Conservation (phyloP, 257 asterid species). For the Ligustrum vulgare region DNA sequence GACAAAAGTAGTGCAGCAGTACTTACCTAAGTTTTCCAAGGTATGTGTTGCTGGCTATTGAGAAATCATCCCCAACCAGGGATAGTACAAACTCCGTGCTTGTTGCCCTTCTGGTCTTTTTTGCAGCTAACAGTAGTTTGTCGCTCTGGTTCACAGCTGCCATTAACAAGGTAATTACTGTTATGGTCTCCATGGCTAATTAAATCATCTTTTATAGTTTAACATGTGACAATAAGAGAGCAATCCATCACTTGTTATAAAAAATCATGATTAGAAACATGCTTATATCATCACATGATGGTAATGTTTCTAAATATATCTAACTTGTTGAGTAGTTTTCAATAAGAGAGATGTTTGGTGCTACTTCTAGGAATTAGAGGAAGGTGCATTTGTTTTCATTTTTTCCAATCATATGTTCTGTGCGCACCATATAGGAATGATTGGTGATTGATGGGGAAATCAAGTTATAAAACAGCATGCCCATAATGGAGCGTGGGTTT, state of each 20-base stretch:
- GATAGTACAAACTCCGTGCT: constrained; percentile 84
- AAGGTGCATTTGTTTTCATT: background rate
- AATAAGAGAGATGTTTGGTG: background rate
- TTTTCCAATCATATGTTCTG: background rate
- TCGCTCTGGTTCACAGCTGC: constrained; percentile 78
- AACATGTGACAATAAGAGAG: background rate
- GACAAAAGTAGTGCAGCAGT: background rate
- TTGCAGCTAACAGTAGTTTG: constrained; percentile 77
- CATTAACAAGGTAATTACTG: constrained; percentile 32
- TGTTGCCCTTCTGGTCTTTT: constrained; percentile 73
- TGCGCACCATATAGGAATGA: background rate
- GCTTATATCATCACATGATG: background rate
- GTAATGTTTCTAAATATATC: background rate
- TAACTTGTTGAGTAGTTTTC: background rate
- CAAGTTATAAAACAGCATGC: background rate
- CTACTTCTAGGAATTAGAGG: background rate
- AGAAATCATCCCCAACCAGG: constrained; percentile 79
- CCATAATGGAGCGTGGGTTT: background rate
- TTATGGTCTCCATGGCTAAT: background rate
- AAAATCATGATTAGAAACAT: background rate
- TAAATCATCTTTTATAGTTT: background rate
- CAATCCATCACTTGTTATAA: background rate
- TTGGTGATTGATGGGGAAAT: background rate
- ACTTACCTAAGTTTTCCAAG: constrained; percentile 81
- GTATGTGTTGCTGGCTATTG: constrained; percentile 85